A percentile compares a stretch with the other conserved stretches of the same genome.
Evolutionary conservation across 2,329 filamentous ascomycete genomes (phyloP).

Genomic region (Hypoxylon sp.): DNA sequence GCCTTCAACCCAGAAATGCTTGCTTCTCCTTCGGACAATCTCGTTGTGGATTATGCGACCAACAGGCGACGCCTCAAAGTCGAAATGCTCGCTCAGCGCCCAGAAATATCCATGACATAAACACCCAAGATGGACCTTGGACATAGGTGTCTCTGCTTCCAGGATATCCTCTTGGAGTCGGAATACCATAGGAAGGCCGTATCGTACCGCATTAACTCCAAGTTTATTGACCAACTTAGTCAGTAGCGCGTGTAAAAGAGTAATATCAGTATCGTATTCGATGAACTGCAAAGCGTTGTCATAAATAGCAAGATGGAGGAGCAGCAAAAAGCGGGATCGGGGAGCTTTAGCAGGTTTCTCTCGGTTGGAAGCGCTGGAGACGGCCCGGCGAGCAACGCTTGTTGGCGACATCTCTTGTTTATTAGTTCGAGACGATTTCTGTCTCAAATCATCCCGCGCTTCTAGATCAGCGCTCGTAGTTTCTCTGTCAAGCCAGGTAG

Average conservation of each 20-base stretch:
- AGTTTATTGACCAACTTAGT: conserved; percentile 77
- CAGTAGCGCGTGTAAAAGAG: conserved; percentile 80
- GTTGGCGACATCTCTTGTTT: conserved; percentile 51
- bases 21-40: conserved; percentile 75
- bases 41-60: conserved; percentile 79
- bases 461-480: conserved; percentile 72
- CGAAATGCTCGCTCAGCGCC: conserved; percentile 78
- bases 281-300: conserved; percentile 82
- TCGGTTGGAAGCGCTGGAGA: conserved; percentile 71
- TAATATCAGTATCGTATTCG: conserved; percentile 76
- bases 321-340: conserved; percentile 77
- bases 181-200: conserved; percentile 87
- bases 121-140: conserved; percentile 82
- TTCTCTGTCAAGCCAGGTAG: conserved; percentile 87
- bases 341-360: conserved; percentile 64
- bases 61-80: conserved; percentile 74
- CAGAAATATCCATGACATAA: conserved; percentile 91
- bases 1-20: conserved; percentile 80
- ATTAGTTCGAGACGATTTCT: conserved; percentile 55
- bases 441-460: conserved; percentile 64
- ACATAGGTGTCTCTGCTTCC: conserved; percentile 68
- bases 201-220: conserved; percentile 82
- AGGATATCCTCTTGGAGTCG: conserved; percentile 86
- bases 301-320: conserved; percentile 88
- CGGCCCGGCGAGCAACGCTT: conserved; percentile 67